phyloP scores from a whole-genome alignment of 352 stramenopile species.

The Phytophthora gonapodyides region DNA sequence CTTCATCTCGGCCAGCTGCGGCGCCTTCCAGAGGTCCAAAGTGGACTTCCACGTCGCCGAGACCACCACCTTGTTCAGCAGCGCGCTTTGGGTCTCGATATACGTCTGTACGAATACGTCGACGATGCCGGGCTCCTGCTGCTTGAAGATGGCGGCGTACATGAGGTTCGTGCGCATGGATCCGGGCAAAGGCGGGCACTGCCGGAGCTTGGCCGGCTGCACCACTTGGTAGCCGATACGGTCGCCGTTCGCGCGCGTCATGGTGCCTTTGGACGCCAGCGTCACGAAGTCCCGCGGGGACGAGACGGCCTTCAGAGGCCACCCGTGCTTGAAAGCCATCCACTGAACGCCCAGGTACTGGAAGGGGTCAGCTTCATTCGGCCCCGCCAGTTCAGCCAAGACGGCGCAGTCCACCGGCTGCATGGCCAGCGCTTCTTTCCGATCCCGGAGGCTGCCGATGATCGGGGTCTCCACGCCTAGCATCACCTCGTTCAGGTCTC shows the following conservation, averaged over 20 bases:
- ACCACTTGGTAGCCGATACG: slow-evolving; percentile 50
- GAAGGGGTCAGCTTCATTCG: slow-evolving; percentile 41
- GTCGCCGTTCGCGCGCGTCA: slow-evolving; percentile 37
- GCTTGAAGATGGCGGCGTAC: slow-evolving; percentile 30
- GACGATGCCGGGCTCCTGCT: slow-evolving; percentile 30
- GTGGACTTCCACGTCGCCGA: slow-evolving; percentile 29
- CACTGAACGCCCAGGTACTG: slow-evolving; percentile 44
- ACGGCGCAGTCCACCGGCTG: slow-evolving; percentile 30
- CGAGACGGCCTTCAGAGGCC: slow-evolving; percentile 31
- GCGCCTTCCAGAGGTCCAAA: slow-evolving; percentile 24
- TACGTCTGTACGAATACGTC: slow-evolving; percentile 37
- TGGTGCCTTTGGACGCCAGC: slow-evolving; percentile 34
- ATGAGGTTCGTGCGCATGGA: slow-evolving; percentile 28
- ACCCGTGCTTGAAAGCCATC: slow-evolving; percentile 33
- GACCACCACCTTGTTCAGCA: slow-evolving; percentile 33
- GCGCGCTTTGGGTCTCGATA: slow-evolving; percentile 21
- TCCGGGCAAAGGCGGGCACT: slow-evolving; percentile 32
- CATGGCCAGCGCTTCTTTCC: slow-evolving; percentile 30
- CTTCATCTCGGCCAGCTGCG: slow-evolving; percentile 34
- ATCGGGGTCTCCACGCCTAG: slow-evolving; percentile 34
- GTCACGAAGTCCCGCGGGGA: slow-evolving; percentile 42
- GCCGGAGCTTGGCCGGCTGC: slow-evolving; percentile 45
- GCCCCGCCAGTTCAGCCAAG: slow-evolving; percentile 37
- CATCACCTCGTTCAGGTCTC: slow-evolving; percentile 36
- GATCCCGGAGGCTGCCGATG: slow-evolving; percentile 30